Conservation (phyloP, 2,329 filamentous ascomycete genomes). For the Pseudocercospora macadamiae region DNA sequence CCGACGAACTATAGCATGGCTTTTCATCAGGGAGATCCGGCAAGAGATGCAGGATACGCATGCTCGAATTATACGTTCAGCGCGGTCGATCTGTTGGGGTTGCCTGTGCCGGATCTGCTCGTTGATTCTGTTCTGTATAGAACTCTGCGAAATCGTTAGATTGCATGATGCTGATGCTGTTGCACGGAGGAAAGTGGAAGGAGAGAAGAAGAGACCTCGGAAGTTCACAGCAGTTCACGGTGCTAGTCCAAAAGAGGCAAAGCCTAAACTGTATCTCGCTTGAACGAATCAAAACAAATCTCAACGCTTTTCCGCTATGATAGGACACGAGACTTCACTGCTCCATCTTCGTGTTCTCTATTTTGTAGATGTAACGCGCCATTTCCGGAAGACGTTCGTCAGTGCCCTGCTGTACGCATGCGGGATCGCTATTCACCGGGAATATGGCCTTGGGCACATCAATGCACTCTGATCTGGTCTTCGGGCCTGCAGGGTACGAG, state of each 20-base stretch:
- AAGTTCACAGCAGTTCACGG: neutral
- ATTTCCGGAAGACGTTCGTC: too few relatives aligned
- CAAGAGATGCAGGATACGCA: constrained; percentile 4
- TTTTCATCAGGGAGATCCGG: constrained; percentile 6
- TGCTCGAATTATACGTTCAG: neutral
- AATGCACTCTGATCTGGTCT: neutral
- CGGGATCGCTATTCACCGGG: neutral
- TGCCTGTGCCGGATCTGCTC: neutral
- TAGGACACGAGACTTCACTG: neutral
- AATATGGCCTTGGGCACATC: neutral
- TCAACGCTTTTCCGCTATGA: neutral
- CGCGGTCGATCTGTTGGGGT: neutral
- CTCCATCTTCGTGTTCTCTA: neutral
- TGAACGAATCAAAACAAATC: neutral
- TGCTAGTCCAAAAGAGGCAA: neutral
- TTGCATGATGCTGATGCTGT: neutral
- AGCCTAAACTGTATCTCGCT: neutral
- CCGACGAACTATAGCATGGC: neutral
- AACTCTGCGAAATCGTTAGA: neutral
- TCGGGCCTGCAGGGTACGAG: neutral
- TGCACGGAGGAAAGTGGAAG: neutral
- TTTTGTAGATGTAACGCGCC: too few relatives aligned
- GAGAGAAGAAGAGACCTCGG: neutral
- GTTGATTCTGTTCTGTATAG: neutral
- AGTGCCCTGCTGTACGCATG: too few relatives aligned